Evolutionary conservation across 805 yeast genomes (phyloP), one percentile per base, ranked within the genome.

Genomic region (Hanseniaspora lindneri): DNA sequence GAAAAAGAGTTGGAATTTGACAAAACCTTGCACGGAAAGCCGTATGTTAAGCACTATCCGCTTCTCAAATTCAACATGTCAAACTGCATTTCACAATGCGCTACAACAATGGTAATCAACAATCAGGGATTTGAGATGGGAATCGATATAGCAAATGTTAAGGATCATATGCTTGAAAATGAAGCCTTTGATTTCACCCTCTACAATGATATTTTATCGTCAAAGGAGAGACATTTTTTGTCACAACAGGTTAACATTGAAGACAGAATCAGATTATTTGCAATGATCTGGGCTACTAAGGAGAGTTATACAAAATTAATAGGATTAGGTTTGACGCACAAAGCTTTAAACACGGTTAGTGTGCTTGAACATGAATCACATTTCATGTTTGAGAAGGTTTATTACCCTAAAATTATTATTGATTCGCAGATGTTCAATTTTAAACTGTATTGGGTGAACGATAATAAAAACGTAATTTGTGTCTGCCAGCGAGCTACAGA

Each of bases 231-330:
- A 4, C 39, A 43, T 6, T 56, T 61, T 23, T 53, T 79, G 8
- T 49, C 52, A 5, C n/a, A 24, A 0, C 41, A 54, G 2, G 49
- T 56, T 1, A 53, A 56, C n/a, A 19, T 41, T 2, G 33, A 51
- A 8, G 50, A 44, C 1, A 57, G 64, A 46, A 62, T 64, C 42
- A 53, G 57, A 7, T 53, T 66, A 2, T 73, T 80, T 54, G 73
- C 80, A 17, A 76, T 75, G 34, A 68, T 72, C 30, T 84, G 95
- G 95, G 82, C 94, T 0, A 60, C 84, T 47, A 84, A 84, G 58
- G 95, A 84, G 59, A 76, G 85, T 19, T 81, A 76, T 56, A 72
- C 83, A 6, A 84, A 84, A 56, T 73, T 70, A 33, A 55, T 72
- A 2, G 94, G 94, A 0, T 62, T 70, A 16, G 94, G 94, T 0